Evolutionary conservation across 345 rosid genomes (phyloP).

Genomic region (Citrus sinensis): DVS_A1.0 CM039168.1:1084001-1084500

Average conservation of each 20-base stretch:
- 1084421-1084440: not conserved
- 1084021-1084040: too few relatives aligned
- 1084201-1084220: not conserved
- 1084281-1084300: slow-evolving; percentile 84
- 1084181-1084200: not conserved
- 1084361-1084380: slow-evolving; percentile 5
- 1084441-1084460: not conserved
- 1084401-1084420: not conserved
- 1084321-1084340: slow-evolving; percentile 74
- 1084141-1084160: not conserved
- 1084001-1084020: not conserved
- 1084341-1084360: slow-evolving; percentile 72
- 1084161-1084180: not conserved
- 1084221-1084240: slow-evolving; percentile 73
- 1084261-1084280: slow-evolving; percentile 79
- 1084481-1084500: slow-evolving; percentile 5
- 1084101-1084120: not conserved
- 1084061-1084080: not conserved
- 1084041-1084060: not conserved
- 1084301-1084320: slow-evolving; percentile 95
- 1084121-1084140: not conserved
- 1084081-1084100: not conserved
- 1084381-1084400: not conserved
- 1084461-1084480: not conserved
- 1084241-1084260: slow-evolving; percentile 63